A percentile compares a stretch with the other conserved stretches of the same genome.
Conservation (phyloP, 306 rosid species). For the Prunus fruticosa region DNA sequence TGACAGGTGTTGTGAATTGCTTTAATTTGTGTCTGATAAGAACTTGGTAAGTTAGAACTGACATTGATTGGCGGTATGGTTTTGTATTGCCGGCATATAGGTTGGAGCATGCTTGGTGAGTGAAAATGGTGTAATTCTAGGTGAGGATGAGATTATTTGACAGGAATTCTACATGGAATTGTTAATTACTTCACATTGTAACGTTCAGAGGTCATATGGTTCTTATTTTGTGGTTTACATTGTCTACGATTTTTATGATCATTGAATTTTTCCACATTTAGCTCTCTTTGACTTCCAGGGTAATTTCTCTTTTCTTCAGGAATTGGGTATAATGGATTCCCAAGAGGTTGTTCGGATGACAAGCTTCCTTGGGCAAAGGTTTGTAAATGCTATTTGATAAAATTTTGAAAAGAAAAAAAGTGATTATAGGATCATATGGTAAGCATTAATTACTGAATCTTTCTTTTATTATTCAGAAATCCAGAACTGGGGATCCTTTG, state of each 20-base stretch:
- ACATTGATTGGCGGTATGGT: background rate
- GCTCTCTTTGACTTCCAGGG: background rate
- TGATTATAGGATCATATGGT: background rate
- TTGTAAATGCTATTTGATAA: slow-evolving; percentile 14
- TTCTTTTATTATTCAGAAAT: slow-evolving; percentile 54
- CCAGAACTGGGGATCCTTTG: slow-evolving; percentile 76
- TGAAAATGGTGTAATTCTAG: slow-evolving; percentile 76
- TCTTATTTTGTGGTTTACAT: background rate
- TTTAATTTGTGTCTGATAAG: background rate
- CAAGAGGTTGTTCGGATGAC: slow-evolving; percentile 96
- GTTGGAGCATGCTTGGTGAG: slow-evolving; percentile 98
- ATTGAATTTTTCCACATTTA: background rate
- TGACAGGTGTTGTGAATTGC: background rate
- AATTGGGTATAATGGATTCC: slow-evolving; percentile 94
- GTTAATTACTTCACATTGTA: background rate
- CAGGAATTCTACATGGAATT: background rate
- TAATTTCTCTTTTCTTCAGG: slow-evolving; percentile 43
- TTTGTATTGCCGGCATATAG: slow-evolving; percentile 37
- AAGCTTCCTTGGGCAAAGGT: slow-evolving; percentile 98
- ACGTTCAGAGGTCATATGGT: background rate
- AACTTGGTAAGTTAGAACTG: background rate
- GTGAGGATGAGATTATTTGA: slow-evolving; percentile 36
- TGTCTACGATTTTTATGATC: background rate
- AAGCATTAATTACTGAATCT: background rate
- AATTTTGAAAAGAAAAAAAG: background rate